Evolutionary conservation across 352 stramenopile genomes (phyloP), one percentile per base, ranked within the genome.

Genomic region (Pythium aquatile): DNA sequence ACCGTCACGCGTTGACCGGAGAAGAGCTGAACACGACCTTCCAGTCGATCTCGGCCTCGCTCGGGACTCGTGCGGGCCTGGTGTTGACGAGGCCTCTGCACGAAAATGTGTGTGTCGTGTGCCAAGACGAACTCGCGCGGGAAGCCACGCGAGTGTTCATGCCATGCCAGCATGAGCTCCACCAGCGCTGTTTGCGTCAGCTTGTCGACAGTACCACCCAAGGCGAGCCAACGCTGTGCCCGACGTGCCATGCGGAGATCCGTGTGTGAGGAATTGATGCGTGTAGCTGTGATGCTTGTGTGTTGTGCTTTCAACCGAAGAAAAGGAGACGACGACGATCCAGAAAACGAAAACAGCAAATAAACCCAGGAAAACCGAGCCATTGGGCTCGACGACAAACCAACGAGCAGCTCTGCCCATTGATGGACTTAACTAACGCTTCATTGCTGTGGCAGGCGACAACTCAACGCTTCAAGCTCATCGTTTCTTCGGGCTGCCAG

Each of bases 1-100:
- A 89, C 55, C 73, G 83, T 53, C 72, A 87, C 2, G 82, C 81
- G 16, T 68, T 93, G 9, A 77, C 76, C 0, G 81, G 81, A 2
- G 83, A 76, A 6, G 87, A 93, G 53, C 60, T 93, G 32, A 89
- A 89, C 66, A 66, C 75, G n/a, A 88, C 81, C 35, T 93, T 95
- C 51, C 74, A 81, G 63, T 76, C 73, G 17, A 95, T 94, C 53
- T 91, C 81, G 2, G 81, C 83, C 7, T 93, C 87, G 24, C 57
- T 94, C 35, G 78, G 77, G 44, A 85, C 76, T 20, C 76, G 75
- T 46, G 73, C 73, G 1, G 84, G 86, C 2, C 56, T 95, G 29
- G 82, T 75, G 7, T 60, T 93, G 37, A 65, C 73, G 14, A 87
- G 85, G 72, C 76, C 79, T 1, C 68, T 76, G 17, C 79, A 91